Base-by-base conservation (phyloP, 2,329 filamentous ascomycete genomes). In the Daldinia sp. region DNA sequence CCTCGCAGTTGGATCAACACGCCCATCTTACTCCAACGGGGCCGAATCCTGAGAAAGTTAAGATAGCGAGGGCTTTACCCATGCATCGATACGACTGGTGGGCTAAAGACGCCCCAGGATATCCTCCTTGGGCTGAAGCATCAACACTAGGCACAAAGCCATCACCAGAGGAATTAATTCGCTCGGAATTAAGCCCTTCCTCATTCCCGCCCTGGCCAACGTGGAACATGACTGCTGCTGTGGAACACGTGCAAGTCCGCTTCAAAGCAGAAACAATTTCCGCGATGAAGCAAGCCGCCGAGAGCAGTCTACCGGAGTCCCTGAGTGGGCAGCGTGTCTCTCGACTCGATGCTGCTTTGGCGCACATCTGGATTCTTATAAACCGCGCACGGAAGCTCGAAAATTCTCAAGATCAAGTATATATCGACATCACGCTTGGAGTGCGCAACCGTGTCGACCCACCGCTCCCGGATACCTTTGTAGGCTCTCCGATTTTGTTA, bases 21-120 rank as follows among this genome's bases (percentile, higher is more conserved):
- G 78, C 81, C 6, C 30, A 72, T 26, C 65, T 77, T 13, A 57
- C 68, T 28, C 73, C 75, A 2, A 71, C 74, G 15, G 56, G 37
- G 3, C 72, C 78, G 0, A 72, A 78, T n/a, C 63, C 76, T 2
- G 68, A 76, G 4, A 70, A 74, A 5, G 56, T 78, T 20, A 65
- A 71, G 0, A 73, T 68, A 30, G 81, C 81, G 4, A 75, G 80
- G 6, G 69, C 72, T 2, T 72, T 86, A 4, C 83, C 84, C 1
- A 75, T 82, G 60, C 81, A 85, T 69, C 79, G 84, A 6, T 85
- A 80, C 63, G 82, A 85, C 74, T 85, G 83, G 81, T 86, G 82
- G 82, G 76, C 75, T 30, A 71, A 60, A 5, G 71, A 75, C 0
- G 79, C 75, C 0, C 77, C 77, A 0, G 75, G 78, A 0, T 80